Conservation (phyloP, 352 stramenopile genomes). For the Pythium dissimile region DNA sequence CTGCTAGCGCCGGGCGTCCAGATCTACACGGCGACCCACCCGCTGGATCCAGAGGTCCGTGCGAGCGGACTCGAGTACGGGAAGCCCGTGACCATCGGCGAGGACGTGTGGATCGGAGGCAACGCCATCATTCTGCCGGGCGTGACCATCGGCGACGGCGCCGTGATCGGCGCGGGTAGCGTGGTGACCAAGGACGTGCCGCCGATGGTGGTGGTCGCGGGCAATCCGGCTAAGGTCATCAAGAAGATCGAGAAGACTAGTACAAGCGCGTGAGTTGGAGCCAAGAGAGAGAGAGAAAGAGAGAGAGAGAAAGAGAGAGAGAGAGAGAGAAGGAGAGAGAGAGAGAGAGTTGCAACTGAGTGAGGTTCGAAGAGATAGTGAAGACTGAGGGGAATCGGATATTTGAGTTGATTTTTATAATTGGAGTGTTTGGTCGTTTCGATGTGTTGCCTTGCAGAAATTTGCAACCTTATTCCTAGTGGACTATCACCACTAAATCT, state of each 20-base stretch:
- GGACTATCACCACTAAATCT: no score
- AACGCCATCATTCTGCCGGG: conserved; percentile 63
- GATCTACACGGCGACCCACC: conserved; percentile 79
- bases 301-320: no score
- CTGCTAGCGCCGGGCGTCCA: conserved; percentile 74
- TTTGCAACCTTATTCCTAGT: no score
- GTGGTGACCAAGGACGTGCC: conserved; percentile 85
- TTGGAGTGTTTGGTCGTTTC: no score
- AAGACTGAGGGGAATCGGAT: no score
- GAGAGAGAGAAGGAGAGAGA: no score
- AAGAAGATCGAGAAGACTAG: conserved; percentile 31
- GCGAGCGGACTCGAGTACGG: conserved; percentile 48
- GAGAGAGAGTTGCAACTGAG: no score
- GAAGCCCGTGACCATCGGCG: conserved; percentile 70
- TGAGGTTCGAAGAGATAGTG: no score
- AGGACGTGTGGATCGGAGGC: conserved; percentile 86
- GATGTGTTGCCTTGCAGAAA: no score
- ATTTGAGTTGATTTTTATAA: no score
- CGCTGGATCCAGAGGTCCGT: conserved; percentile 46
- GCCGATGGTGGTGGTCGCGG: conserved; percentile 54
- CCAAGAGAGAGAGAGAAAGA: no score
- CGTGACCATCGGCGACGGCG: conserved; percentile 55
- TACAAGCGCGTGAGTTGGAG: no score
- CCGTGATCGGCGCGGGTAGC: conserved; percentile 69
- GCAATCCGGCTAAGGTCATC: conserved; percentile 77